A percentile compares a stretch with the other conserved stretches of the same genome.
These are phyloP conservation scores for Hypoxylon sp. DNA, from an alignment of 2,329 filamentous ascomycete species.

Conservation along the genomic window DNA sequence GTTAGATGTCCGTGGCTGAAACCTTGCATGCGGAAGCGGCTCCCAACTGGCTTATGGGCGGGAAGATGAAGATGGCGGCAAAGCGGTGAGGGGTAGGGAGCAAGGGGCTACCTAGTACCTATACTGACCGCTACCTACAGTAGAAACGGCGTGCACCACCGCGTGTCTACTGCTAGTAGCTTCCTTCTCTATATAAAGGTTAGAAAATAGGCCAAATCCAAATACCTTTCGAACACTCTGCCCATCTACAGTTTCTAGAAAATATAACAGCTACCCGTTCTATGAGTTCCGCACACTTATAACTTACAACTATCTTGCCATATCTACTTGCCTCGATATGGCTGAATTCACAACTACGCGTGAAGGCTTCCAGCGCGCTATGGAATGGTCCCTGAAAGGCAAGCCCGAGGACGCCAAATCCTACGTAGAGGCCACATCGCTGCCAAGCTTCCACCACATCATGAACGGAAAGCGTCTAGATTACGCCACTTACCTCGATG, in stretches of 20 bases:
- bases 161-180: neutral
- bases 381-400: slow-evolving; percentile 47
- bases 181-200: neutral
- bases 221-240: neutral
- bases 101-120: neutral
- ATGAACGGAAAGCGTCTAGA: slow-evolving; percentile 47
- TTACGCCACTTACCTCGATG: slow-evolving; percentile 47
- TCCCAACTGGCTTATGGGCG: neutral
- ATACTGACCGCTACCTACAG: neutral
- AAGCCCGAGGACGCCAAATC: slow-evolving; percentile 36
- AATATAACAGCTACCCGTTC: too few species aligned
- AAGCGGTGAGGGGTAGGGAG: slow-evolving; percentile 2
- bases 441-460: slow-evolving; percentile 46
- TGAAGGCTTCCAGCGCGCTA: slow-evolving; percentile 50
- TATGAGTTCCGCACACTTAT: too few species aligned
- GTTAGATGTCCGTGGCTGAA: too few species aligned
- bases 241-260: neutral
- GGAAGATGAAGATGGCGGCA: neutral
- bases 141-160: neutral
- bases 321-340: slow-evolving; percentile 37
- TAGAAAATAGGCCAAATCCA: neutral
- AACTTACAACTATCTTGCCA: too few species aligned
- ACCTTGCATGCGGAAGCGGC: neutral
- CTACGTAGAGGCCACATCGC: slow-evolving; percentile 29
- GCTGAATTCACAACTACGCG: slow-evolving; percentile 48